Evolutionary conservation across 2,329 filamentous ascomycete species (phyloP), one percentile per base, ranked within the genome.

Genomic region (Nemania serpens): DNA sequence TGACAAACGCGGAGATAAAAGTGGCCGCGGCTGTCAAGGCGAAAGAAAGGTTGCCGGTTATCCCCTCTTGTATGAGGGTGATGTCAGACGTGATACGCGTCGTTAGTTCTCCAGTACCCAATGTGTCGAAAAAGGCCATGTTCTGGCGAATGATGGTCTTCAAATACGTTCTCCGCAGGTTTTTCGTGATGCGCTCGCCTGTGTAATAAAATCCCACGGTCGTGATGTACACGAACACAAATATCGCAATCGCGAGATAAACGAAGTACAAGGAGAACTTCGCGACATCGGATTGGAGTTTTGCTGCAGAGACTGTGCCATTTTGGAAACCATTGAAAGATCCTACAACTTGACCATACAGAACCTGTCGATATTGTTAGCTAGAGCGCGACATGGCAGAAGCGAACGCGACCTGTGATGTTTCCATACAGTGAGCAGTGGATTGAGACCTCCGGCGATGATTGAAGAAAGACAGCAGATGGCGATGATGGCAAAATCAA

Each of bases 41-140:
- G 2, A 78, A 77, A 7, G 82, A 83, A 0, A 88, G 74, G 68
- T 85, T 85, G 68, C 87, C 84, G 0, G 84, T 86, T 18, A 87
- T 84, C 7, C 86, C 85, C 6, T 86, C 75, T 71, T 88, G 85
- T 11, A 88, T 84, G 72, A 93, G 90, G 29, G 88, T 83, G 20
- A 64, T 69, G 55, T 69, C 68, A 11, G 63, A 50, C 10, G 62
- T 67, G 34, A 72, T 47, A 12, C 52, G 50, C 13, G 52, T 59
- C 3, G 65, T 48, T 1, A 72, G 54, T 29, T 69, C 65, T 15
- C 70, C 70, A 10, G 68, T n/a, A n/a, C 58, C 66, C 18, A 64
- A 51, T 1, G 37, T 63, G 47, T 73, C 70, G 45, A 70, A 72
- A 43, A 64, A 71, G n/a, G 59, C 69, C 52, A 70, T 70, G 39